Base-by-base conservation (phyloP, 139 green algal genomes). In the Tetradesmus lagerheimii region DNA sequence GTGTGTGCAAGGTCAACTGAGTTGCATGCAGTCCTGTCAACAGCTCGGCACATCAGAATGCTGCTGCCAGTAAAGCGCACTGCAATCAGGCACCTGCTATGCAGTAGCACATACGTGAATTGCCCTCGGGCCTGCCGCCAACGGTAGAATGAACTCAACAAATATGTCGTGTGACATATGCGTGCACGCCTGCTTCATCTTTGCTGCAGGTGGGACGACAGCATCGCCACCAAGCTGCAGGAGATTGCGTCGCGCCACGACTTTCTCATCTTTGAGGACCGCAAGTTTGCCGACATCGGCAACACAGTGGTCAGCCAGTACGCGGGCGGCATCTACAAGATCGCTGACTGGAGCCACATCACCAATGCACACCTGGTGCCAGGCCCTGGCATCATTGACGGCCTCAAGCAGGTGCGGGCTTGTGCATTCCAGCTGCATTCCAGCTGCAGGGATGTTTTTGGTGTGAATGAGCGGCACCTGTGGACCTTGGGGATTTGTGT, bases 251-350 rank as follows among this genome's bases (percentile, higher is more conserved):
- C 97, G 0, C 97, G 98, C 93, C 98, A 99, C 91, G 95, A 99
- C 92, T 99, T 99, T 91, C 75, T 99, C 41, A 98, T 99, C 76
- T 99, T 99, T 90, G 98, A 99, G 95, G 98, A 99, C 93, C 96
- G 98, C 88, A 99, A 99, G 94, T 99, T 99, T 95, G 98, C 98
- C 0, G 98, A 99, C 94, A 99, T 99, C 80, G 98, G 98, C 90
- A 99, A 99, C 96, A 99, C 98, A 0, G 98, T 99, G 64, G 97
- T 98, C 29, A 94, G 92, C 57, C 97, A 99, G 93, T 94, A 95
- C 79, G 91, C n/a, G 35, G 92, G 93, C 12, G 93, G 93, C 78
- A 94, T 95, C 92, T 94, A 94, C 91, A 93, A 94, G 85, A 95
- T 95, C 50, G 93, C 98, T n/a, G 96, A 99, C 90, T 99, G 98